phyloP scores from a whole-genome alignment of 495 filamentous ascomycete genomes.

The Lophium mytilinum region DNA sequence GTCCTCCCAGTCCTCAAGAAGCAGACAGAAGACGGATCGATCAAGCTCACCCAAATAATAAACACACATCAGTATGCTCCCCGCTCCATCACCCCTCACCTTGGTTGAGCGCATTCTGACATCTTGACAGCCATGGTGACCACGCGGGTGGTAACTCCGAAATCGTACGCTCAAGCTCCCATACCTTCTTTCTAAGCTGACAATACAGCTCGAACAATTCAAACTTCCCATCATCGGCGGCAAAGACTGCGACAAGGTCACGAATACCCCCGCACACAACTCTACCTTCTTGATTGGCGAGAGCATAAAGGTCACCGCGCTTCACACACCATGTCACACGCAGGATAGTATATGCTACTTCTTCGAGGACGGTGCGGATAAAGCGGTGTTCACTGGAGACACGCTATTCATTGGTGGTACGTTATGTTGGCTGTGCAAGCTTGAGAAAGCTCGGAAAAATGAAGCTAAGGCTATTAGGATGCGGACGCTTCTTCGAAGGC shows the following conservation, averaged over 20 bases:
- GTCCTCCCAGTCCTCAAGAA: slow-evolving; percentile 73
- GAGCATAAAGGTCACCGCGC: slow-evolving; percentile 70
- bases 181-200: not conserved
- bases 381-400: slow-evolving; percentile 89
- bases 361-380: slow-evolving; percentile 65
- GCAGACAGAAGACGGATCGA: slow-evolving; percentile 58
- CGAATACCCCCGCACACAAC: slow-evolving; percentile 61
- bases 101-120: no score
- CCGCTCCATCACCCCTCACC: not conserved
- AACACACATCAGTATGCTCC: slow-evolving; percentile 88
- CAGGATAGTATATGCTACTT: slow-evolving; percentile 95
- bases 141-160: slow-evolving; percentile 88
- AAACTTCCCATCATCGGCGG: slow-evolving; percentile 74
- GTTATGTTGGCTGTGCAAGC: not conserved
- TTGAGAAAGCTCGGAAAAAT: not conserved
- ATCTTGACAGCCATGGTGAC: slow-evolving; percentile 67
- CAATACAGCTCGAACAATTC: slow-evolving; percentile 55
- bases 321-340: slow-evolving; percentile 95
- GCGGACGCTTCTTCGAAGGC: slow-evolving; percentile 96
- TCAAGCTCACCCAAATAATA: slow-evolving; percentile 80
- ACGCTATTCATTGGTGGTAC: slow-evolving; percentile 89
- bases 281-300: slow-evolving; percentile 77
- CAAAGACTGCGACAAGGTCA: slow-evolving; percentile 74
- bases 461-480: slow-evolving; percentile 31
- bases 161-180: slow-evolving; percentile 45